A percentile compares a stretch with the other conserved stretches of the same genome.
Evolutionary conservation across 148 eudicot species (phyloP).

Genomic region (Camellia sinensis): DNA sequence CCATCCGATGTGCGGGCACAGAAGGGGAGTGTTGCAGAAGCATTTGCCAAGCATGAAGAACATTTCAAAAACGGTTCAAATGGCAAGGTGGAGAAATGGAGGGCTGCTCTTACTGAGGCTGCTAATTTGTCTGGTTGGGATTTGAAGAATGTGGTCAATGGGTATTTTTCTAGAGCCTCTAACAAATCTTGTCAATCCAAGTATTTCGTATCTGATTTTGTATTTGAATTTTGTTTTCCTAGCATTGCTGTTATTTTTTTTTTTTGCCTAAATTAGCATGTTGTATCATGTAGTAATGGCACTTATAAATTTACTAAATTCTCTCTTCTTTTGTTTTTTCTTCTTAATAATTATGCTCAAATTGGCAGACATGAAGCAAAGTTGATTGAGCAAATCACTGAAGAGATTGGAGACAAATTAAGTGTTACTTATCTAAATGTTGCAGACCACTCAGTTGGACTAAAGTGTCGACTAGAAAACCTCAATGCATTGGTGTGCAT

Average conservation of each 20-base stretch:
- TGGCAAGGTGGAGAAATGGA: neutral
- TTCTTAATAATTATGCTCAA: neutral
- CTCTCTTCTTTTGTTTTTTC: neutral
- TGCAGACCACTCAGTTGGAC: constrained; percentile 12
- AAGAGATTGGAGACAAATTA: neutral
- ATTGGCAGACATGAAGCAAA: constrained; percentile 3
- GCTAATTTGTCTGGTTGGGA: constrained; percentile 12
- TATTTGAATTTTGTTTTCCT: too few species aligned
- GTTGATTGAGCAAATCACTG: neutral
- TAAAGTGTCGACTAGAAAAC: constrained; percentile 4
- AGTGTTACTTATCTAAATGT: neutral
- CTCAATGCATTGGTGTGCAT: neutral
- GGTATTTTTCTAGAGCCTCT: neutral
- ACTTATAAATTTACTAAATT: too few species aligned
- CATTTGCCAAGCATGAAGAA: neutral
- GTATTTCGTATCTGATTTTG: too few species aligned
- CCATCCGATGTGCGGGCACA: neutral
- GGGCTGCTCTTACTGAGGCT: neutral
- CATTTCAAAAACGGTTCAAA: neutral
- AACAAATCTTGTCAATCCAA: too few species aligned
- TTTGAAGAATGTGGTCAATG: neutral
- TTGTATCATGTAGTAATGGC: neutral
- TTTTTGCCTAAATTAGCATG: neutral
- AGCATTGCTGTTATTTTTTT: neutral
- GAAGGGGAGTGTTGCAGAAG: neutral